Evolutionary conservation across 2,329 filamentous ascomycete genomes (phyloP), one percentile per base, ranked within the genome.

Genomic region (Pezicula radicicola): DNA sequence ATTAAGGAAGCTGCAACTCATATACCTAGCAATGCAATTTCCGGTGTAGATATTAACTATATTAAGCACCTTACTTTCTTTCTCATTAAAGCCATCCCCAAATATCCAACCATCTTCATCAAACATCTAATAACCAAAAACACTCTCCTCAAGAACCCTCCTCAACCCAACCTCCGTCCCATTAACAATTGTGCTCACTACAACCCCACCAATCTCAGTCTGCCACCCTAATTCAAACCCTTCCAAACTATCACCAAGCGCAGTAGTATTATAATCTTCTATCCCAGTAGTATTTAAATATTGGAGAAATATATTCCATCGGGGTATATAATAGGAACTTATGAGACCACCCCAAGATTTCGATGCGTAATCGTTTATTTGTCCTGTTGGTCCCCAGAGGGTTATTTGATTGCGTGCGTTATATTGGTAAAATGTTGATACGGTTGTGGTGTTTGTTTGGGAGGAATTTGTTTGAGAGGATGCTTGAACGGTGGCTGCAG

Each of bases 341-440:
- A 78, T 70, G 0, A 80, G 63, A 1, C 76, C 76, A 8, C 66
- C 68, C 76, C 76, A 80, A 19, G 66, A 64, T 62, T 77, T 78
- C 4, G 70, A 72, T 3, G 76, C 75, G 53, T 79, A 80, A 60
- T 79, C 77, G 35, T 61, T 69, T 39, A 79, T 75, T 58, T 79
- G 64, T 13, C 73, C 74, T 1, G 58, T 60, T 0, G 75, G 75
- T 0, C 75, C 75, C 76, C 76, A 79, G 10, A 75, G 66, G 6
- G 77, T 79, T 51, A 79, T 65, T 53, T 79, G 76, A 46, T 78
- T 78, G 12, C 73, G 66, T 6, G 76, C 75, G 43, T 77, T 69
- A 60, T 74, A 75, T 50, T 72, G 69, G 40, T 73, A 69, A 55
- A 72, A 74, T 18, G 69, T 60, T 18, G 68, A 58, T 0, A 63